These are phyloP conservation scores for Cryptosporidium muris DNA, from an alignment of 169 alveolate species.

Conservation along the genomic window DNA sequence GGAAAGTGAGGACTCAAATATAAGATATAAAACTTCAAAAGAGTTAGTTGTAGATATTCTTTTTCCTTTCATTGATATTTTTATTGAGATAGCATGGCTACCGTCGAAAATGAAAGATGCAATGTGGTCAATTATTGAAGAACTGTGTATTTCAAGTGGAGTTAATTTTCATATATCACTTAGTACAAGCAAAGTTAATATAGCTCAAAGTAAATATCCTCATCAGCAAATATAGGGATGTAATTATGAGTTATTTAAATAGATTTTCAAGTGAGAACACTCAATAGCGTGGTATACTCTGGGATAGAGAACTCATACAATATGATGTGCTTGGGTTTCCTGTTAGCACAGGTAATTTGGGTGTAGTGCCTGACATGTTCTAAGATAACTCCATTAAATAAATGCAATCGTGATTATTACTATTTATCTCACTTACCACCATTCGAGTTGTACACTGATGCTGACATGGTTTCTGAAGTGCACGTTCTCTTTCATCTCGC, in stretches of 20 bases:
- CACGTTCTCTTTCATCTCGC: constrained; percentile 59
- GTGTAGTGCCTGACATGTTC: constrained; percentile 22
- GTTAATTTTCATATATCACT: constrained; percentile 2
- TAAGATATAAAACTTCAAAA: constrained; percentile 32
- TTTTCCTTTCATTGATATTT: constrained; percentile 36
- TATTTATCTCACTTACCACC: constrained; percentile 23
- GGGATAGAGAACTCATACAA: background rate
- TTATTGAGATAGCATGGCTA: constrained; percentile 62
- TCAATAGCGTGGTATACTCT: no score
- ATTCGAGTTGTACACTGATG: constrained; percentile 39
- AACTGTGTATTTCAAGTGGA: constrained; percentile 42
- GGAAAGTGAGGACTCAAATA: background rate
- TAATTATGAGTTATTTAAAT: background rate
- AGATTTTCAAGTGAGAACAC: no score
- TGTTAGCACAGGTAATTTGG: constrained; percentile 31
- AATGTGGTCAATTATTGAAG: constrained; percentile 61
- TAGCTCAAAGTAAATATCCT: no score
- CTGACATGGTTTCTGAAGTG: constrained; percentile 41
- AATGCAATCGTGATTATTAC: background rate
- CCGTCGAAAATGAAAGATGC: constrained; percentile 30
- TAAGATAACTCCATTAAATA: background rate
- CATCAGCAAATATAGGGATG: no score
- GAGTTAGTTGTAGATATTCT: constrained; percentile 45
- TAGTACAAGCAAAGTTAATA: no score
- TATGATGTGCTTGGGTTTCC: constrained; percentile 16